Evolutionary conservation across 2,329 filamentous ascomycete genomes (phyloP).

Genomic region (Ophiocordyceps australis): DNA sequence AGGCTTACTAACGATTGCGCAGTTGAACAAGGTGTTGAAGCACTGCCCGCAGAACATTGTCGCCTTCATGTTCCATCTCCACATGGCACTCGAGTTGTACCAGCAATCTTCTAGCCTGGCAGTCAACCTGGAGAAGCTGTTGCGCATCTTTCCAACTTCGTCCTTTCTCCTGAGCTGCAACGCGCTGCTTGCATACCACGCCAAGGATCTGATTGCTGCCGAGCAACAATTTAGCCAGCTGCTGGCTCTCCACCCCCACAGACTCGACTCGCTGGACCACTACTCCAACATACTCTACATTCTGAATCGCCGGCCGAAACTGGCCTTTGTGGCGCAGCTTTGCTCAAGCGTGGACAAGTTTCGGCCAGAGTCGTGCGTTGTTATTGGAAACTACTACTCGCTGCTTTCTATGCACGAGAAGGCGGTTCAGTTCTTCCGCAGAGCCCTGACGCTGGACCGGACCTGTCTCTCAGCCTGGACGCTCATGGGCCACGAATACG

Average conservation of each 20-base stretch:
- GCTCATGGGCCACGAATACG: slow-evolving; percentile 96
- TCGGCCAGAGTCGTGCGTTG: slow-evolving; percentile 88
- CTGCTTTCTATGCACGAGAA: slow-evolving; percentile 92
- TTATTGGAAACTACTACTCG: slow-evolving; percentile 95
- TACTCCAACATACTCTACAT: slow-evolving; percentile 98
- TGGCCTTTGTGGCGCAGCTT: slow-evolving; percentile 82
- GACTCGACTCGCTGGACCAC: slow-evolving; percentile 81
- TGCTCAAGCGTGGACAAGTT: slow-evolving; percentile 90
- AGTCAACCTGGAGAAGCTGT: slow-evolving; percentile 56
- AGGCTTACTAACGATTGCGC: background rate
- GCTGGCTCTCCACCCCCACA: slow-evolving; percentile 53
- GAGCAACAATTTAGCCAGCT: slow-evolving; percentile 59
- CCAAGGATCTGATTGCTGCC: slow-evolving; percentile 56
- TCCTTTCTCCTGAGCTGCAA: slow-evolving; percentile 83
- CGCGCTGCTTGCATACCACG: slow-evolving; percentile 77
- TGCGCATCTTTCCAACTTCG: slow-evolving; percentile 71
- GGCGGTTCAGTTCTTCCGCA: slow-evolving; percentile 91
- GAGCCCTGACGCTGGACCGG: slow-evolving; percentile 77
- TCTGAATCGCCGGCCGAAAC: slow-evolving; percentile 68
- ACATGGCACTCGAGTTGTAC: slow-evolving; percentile 82
- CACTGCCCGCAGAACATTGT: slow-evolving; percentile 79
- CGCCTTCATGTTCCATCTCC: slow-evolving; percentile 83
- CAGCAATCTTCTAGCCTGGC: slow-evolving; percentile 64
- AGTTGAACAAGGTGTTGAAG: slow-evolving; percentile 55
- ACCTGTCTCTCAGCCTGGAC: slow-evolving; percentile 93